Evolutionary conservation across 1,284 basidiomycete genomes (phyloP), one percentile per base, ranked within the genome.

Genomic region (Microbotryum intermedium): DNA sequence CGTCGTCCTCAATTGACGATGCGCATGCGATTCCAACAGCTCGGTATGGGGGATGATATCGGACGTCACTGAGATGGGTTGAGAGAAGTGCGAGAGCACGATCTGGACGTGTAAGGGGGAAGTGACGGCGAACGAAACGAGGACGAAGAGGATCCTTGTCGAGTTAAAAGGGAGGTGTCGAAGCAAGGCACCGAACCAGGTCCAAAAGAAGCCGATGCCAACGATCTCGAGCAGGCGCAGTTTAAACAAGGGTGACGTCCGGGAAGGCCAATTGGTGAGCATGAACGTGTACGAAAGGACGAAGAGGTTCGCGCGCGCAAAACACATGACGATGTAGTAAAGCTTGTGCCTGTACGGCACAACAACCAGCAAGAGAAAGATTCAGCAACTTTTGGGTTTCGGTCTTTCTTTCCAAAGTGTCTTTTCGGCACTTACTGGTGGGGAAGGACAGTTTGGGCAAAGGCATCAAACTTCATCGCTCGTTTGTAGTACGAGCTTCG

Each of bases 401-500:
- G 4, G 0, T 23, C 43, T 23, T 23, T 20, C 23, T 48, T 21
- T 25, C 10, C 4, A 29, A 51, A 21, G 47, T 4, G 26, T 16
- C n/a, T 16, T 5, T 39, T 39, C 34, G 34, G 16, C 25, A 58
- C 65, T 23, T 23, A 61, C 78, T 98, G 94, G 25, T 90, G 61
- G 16, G 83, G 76, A 58, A 97, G 77, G 68, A 94, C 76, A 66
- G 83, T 70, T 29, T 81, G 81, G 9, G 87, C 78, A 66, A 86
- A 80, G 16, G 76, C 77, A 74, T 97, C 90, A 70, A 94, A 88
- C 50, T 77, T 75, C 80, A 98, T 84, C 61, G 85, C 81, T 56
- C 90, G 86, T 70, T 90, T 88, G 80, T 98, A 95, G 77, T 97
- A 98, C 0, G 92, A 90, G 4, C 90, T 94, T 82, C 88, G 95